phyloP scores from a whole-genome alignment of 768 basidiomycete genomes.

The Rhizopogon rudus region DNA sequence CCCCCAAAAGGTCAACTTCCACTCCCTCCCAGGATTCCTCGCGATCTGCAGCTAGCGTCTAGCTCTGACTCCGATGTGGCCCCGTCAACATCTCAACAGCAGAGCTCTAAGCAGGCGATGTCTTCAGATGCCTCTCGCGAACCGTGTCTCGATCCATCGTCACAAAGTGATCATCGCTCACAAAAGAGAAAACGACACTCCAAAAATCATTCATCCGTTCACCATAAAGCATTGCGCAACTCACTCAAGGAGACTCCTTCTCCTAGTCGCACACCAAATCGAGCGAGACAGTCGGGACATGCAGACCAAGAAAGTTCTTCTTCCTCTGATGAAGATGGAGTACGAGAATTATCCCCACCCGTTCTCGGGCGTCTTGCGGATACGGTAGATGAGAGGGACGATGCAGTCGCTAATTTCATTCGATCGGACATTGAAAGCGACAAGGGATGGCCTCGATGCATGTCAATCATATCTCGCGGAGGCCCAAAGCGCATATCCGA shows the following conservation, averaged over 20 bases:
- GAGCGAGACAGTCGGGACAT: background rate
- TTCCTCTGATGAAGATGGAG: background rate
- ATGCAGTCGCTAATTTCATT: conserved; percentile 40
- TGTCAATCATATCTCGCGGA: conserved; percentile 31
- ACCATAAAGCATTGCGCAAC: background rate
- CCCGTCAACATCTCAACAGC: conserved; percentile 1
- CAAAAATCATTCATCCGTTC: background rate
- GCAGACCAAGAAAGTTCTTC: background rate
- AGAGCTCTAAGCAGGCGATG: background rate
- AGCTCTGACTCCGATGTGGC: conserved; percentile 19
- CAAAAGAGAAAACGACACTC: conserved; percentile 4
- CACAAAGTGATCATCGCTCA: conserved; percentile 16
- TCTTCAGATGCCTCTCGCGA: conserved; percentile 1
- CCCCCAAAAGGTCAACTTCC: conserved; percentile 22
- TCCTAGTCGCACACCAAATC: background rate
- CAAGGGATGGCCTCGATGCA: conserved; percentile 40
- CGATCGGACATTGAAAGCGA: conserved; percentile 40
- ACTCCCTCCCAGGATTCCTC: conserved; percentile 10
- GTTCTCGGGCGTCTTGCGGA: conserved; percentile 25
- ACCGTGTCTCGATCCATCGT: conserved; percentile 15
- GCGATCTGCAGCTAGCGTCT: conserved; percentile 5
- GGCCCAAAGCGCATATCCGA: conserved; percentile 35
- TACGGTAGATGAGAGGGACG: conserved; percentile 35
- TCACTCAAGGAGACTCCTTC: background rate
- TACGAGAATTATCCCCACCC: conserved; percentile 16